Percentiles rank a stretch among this genome's conserved stretches.
Conservation (phyloP, 2,329 filamentous ascomycete genomes). For the Aspergillus niger region DNA sequence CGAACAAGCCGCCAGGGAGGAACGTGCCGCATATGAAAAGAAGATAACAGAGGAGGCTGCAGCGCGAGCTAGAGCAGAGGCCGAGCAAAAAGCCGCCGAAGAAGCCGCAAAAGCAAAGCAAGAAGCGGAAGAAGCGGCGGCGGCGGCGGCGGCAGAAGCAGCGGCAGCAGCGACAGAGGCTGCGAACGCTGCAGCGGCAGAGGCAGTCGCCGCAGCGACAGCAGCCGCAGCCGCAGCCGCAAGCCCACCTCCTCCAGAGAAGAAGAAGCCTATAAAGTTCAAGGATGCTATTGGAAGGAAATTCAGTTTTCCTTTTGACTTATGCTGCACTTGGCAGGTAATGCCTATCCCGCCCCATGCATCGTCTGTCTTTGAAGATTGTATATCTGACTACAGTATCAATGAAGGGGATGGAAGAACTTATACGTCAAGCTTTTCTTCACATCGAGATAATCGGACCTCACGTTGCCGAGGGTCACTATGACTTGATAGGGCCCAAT, state of each 20-base stretch:
- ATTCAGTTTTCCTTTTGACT: slow-evolving; percentile 85
- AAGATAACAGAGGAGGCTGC: slow-evolving; percentile 47
- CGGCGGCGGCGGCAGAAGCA: slow-evolving; percentile 42
- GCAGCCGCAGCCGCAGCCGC: slow-evolving; percentile 37
- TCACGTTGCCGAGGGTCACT: slow-evolving; percentile 76
- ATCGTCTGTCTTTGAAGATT: background rate
- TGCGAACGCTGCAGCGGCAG: slow-evolving; percentile 39
- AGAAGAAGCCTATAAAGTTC: slow-evolving; percentile 78
- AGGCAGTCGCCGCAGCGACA: slow-evolving; percentile 37
- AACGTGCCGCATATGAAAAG: slow-evolving; percentile 45
- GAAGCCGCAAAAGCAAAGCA: slow-evolving; percentile 51
- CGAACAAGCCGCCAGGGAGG: slow-evolving; percentile 33
- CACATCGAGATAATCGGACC: slow-evolving; percentile 76
- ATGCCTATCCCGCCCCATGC: slow-evolving; percentile 36
- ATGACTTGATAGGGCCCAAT: slow-evolving; percentile 76
- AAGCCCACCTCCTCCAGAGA: slow-evolving; percentile 52
- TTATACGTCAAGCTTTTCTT: slow-evolving; percentile 81
- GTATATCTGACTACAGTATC: slow-evolving; percentile 10
- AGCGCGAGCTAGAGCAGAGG: slow-evolving; percentile 52
- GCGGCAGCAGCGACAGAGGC: slow-evolving; percentile 41
- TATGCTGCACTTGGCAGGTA: slow-evolving; percentile 84
- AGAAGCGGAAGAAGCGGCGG: slow-evolving; percentile 46
- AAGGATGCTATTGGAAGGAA: slow-evolving; percentile 90
- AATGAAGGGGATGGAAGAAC: slow-evolving; percentile 75
- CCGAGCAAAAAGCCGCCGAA: slow-evolving; percentile 49